A percentile compares a stretch with the other conserved stretches of the same genome.
Evolutionary conservation across 2,329 filamentous ascomycete genomes (phyloP).

Genomic region (Neospermospora avenae): DNA sequence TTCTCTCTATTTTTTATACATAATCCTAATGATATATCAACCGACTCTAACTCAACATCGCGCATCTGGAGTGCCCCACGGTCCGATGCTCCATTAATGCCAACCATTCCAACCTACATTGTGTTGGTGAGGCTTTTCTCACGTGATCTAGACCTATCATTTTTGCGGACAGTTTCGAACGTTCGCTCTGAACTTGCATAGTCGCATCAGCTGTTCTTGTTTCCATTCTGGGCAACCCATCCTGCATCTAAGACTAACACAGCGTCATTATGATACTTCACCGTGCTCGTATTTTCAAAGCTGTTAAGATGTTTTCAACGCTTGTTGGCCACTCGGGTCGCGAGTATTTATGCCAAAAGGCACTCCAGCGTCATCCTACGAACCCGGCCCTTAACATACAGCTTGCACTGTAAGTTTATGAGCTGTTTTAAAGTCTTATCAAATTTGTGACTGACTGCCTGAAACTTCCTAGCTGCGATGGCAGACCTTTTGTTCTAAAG

Average conservation of each 20-base stretch:
- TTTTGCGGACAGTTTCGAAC: too few relatives aligned
- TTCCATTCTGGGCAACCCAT: conserved; percentile 3
- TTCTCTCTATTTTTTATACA: too few relatives aligned
- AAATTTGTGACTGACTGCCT: neutral
- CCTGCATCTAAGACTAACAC: neutral
- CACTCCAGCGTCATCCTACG: conserved; percentile 40
- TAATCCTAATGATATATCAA: too few relatives aligned
- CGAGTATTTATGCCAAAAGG: conserved; percentile 34
- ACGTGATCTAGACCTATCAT: too few relatives aligned
- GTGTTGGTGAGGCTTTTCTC: too few relatives aligned
- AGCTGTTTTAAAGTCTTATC: neutral
- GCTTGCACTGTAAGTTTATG: neutral
- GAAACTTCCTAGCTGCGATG: neutral
- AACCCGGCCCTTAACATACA: neutral
- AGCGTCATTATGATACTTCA: conserved; percentile 12
- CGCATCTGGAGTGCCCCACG: too few relatives aligned
- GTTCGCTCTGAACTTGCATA: neutral
- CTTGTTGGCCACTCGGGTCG: conserved; percentile 7
- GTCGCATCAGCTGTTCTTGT: neutral
- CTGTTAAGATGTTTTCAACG: conserved; percentile 11
- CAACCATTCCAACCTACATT: too few relatives aligned
- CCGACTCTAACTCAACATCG: too few relatives aligned
- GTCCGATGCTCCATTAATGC: too few relatives aligned
- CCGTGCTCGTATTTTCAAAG: conserved; percentile 9
- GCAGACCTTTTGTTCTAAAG: neutral